Conservation (phyloP, 805 yeast genomes). For the Saccharomycopsis olivae region DNA sequence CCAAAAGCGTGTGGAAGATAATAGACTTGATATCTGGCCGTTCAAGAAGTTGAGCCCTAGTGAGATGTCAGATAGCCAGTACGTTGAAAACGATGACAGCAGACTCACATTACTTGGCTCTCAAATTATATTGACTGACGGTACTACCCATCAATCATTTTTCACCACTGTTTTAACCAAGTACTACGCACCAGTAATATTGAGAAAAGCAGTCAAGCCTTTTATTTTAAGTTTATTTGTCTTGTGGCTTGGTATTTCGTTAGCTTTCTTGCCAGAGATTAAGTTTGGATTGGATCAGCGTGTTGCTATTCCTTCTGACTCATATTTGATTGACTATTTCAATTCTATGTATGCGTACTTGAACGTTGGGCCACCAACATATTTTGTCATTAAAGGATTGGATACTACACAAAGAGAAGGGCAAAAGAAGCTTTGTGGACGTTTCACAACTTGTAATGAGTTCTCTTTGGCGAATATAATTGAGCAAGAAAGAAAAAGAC, state of each 20-base stretch:
- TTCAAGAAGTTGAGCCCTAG: constrained; percentile 29
- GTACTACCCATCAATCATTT: constrained; percentile 18
- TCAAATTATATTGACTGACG: constrained; percentile 4
- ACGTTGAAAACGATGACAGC: constrained; percentile 9
- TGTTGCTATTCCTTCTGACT: constrained; percentile 73
- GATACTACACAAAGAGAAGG: constrained; percentile 49
- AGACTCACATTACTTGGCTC: constrained; percentile 5
- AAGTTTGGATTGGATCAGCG: constrained; percentile 83
- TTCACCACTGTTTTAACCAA: constrained; percentile 34
- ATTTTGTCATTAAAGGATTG: constrained; percentile 63
- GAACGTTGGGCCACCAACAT: constrained; percentile 87
- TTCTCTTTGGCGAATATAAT: constrained; percentile 69
- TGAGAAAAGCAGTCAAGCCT: constrained; percentile 36
- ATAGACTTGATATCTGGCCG: constrained; percentile 52
- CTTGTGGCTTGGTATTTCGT: constrained; percentile 55
- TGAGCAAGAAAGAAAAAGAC: constrained; percentile 73
- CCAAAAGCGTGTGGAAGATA: constrained; percentile 47
- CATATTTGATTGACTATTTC: constrained; percentile 75
- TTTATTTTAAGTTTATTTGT: constrained; percentile 44
- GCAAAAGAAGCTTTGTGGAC: constrained; percentile 77
- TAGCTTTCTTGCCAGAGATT: constrained; percentile 58
- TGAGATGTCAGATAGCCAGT: not conserved
- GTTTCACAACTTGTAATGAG: constrained; percentile 75
- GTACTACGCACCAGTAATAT: constrained; percentile 50
- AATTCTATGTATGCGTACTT: constrained; percentile 61